A percentile compares a stretch with the other conserved stretches of the same genome.
These are phyloP conservation scores for Amphicarpaea edgeworthii DNA, from an alignment of 306 rosid genomes.

Conservation along the genomic window DNA sequence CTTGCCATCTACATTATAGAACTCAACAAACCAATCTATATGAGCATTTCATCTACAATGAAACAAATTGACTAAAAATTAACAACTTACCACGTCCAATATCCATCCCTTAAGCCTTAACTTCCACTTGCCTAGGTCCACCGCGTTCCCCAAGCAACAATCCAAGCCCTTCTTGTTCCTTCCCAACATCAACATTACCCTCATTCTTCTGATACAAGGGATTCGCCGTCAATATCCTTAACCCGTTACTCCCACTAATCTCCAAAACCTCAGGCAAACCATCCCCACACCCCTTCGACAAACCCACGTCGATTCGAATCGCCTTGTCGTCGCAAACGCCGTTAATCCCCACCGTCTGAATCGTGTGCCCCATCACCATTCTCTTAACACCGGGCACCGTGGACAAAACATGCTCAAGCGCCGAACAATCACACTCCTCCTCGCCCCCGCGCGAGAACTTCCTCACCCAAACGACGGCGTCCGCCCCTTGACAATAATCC, in stretches of 20 bases:
- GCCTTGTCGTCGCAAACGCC: conserved; percentile 73
- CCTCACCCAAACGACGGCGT: conserved; percentile 83
- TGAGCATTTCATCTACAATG: not conserved
- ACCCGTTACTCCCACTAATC: conserved; percentile 52
- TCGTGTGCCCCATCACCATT: conserved; percentile 96
- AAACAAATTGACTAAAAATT: not conserved
- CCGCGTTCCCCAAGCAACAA: conserved; percentile 56
- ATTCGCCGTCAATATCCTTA: conserved; percentile 74
- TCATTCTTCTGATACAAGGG: conserved; percentile 53
- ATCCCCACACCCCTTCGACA: conserved; percentile 83
- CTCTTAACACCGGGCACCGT: conserved; percentile 91
- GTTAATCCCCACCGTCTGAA: conserved; percentile 77
- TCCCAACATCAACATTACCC: conserved; percentile 26
- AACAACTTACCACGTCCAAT: not conserved
- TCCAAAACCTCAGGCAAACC: conserved; percentile 95
- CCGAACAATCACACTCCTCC: conserved; percentile 70
- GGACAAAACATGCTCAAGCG: conserved; percentile 75
- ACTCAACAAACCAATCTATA: not conserved
- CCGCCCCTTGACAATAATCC: conserved; percentile 50
- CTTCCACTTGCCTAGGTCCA: conserved; percentile 67
- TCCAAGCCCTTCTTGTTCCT: conserved; percentile 55
- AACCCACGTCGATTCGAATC: conserved; percentile 88
- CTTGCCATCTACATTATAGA: not conserved
- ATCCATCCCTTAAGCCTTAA: conserved; percentile 58
- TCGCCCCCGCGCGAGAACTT: conserved; percentile 65